Evolutionary conservation across 2,329 filamentous ascomycete genomes (phyloP).

Genomic region (Drechslerella coelobrocha): DNA sequence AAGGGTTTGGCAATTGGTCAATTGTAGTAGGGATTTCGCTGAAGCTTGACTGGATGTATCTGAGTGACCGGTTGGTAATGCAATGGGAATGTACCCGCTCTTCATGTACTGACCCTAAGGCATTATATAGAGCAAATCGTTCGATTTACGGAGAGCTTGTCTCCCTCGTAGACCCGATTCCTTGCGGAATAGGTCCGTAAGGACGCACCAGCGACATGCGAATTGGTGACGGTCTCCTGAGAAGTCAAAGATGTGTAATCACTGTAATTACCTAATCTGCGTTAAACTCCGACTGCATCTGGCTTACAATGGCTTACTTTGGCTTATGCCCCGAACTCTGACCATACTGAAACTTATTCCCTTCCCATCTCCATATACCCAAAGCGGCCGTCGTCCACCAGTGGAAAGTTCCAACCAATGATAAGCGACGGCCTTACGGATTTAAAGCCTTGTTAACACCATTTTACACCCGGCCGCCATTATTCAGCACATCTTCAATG

Average conservation of each 20-base stretch:
- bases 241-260: too few species aligned
- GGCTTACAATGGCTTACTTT: not conserved
- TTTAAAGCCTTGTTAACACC: not conserved
- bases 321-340: not conserved
- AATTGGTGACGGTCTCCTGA: too few species aligned
- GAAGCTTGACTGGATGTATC: not conserved
- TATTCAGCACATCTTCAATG: conserved; percentile 1
- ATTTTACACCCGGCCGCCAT: not conserved
- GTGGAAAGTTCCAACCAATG: not conserved
- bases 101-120: too few species aligned
- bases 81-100: too few species aligned
- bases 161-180: too few species aligned
- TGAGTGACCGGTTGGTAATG: too few species aligned
- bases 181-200: too few species aligned
- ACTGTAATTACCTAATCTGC: not conserved
- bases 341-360: not conserved
- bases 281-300: conserved; percentile 1
- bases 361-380: not conserved
- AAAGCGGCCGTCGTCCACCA: not conserved
- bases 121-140: too few species aligned
- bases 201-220: too few species aligned
- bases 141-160: too few species aligned
- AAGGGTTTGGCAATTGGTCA: not conserved
- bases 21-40: not conserved
- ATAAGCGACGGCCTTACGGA: not conserved